These are phyloP conservation scores for Penicillium roqueforti DNA, from an alignment of 495 filamentous ascomycete genomes.

Conservation along the genomic window DNA sequence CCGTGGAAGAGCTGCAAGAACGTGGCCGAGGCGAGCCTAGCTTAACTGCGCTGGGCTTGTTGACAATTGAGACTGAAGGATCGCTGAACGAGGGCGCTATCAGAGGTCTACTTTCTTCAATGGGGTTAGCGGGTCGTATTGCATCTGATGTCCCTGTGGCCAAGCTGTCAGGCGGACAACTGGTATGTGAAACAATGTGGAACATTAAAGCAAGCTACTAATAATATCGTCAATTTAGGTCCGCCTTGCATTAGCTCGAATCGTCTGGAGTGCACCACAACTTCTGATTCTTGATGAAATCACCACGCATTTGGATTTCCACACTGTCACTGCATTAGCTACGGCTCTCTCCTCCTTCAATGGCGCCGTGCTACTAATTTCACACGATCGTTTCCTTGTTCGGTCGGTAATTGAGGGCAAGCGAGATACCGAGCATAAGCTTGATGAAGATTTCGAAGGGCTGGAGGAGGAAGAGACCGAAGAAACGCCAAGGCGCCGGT, in stretches of 20 bases:
- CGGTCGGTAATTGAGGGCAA: conserved; percentile 64
- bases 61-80: conserved; percentile 45
- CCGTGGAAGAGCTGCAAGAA: conserved; percentile 61
- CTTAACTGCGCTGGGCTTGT: conserved; percentile 58
- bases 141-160: conserved; percentile 66
- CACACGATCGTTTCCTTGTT: conserved; percentile 74
- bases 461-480: conserved; percentile 46
- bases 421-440: conserved; percentile 34
- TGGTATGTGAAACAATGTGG: conserved; percentile 31
- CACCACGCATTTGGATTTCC: conserved; percentile 79
- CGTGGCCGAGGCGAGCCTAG: conserved; percentile 39
- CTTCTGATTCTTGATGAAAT: conserved; percentile 77
- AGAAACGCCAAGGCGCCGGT: conserved; percentile 47
- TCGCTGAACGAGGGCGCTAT: conserved; percentile 58
- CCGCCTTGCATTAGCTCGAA: conserved; percentile 64
- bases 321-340: conserved; percentile 67
- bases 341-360: conserved; percentile 60
- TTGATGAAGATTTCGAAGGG: conserved; percentile 49
- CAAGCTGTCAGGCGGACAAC: conserved; percentile 70
- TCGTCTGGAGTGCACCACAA: conserved; percentile 65
- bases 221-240: conserved; percentile 39
- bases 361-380: conserved; percentile 68
- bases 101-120: conserved; percentile 54
- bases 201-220: background rate
- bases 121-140: conserved; percentile 62